These are phyloP conservation scores for Perkinsus olseni DNA, from an alignment of 169 alveolate genomes.

Conservation along the genomic window DNA sequence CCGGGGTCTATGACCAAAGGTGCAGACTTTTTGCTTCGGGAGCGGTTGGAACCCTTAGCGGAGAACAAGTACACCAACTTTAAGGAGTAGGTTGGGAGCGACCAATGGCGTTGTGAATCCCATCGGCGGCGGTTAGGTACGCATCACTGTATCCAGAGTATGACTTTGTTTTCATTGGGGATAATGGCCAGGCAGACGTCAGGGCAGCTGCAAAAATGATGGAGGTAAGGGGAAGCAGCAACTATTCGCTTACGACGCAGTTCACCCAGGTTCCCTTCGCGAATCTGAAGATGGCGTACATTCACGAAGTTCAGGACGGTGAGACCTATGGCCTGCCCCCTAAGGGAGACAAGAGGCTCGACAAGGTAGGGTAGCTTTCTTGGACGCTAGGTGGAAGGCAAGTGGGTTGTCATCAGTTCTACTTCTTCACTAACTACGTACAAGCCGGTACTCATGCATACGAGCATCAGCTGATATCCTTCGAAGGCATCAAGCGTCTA, in stretches of 20 bases:
- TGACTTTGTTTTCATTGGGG: conserved; percentile 3
- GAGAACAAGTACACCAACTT: conserved; percentile 6
- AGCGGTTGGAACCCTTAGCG: not conserved
- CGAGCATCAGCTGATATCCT: not conserved
- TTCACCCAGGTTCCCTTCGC: not conserved
- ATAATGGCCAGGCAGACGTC: conserved; percentile 8
- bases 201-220: conserved; percentile 4
- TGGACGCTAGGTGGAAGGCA: not conserved
- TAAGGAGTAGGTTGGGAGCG: not conserved
- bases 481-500: not conserved
- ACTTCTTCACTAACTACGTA: not conserved
- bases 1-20: conserved; percentile 1
- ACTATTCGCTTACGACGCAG: not conserved
- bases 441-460: not conserved
- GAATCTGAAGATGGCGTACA: not conserved
- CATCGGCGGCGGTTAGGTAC: not conserved
- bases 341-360: not conserved
- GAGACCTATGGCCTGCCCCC: not conserved
- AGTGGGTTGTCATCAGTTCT: not conserved
- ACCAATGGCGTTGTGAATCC: not conserved
- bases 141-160: conserved; percentile 1
- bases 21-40: not conserved
- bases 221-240: not conserved
- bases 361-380: not conserved
- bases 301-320: not conserved